These are phyloP conservation scores for Talaromyces wortmannii DNA, from an alignment of 495 filamentous ascomycete species.

Conservation along the genomic window DNA sequence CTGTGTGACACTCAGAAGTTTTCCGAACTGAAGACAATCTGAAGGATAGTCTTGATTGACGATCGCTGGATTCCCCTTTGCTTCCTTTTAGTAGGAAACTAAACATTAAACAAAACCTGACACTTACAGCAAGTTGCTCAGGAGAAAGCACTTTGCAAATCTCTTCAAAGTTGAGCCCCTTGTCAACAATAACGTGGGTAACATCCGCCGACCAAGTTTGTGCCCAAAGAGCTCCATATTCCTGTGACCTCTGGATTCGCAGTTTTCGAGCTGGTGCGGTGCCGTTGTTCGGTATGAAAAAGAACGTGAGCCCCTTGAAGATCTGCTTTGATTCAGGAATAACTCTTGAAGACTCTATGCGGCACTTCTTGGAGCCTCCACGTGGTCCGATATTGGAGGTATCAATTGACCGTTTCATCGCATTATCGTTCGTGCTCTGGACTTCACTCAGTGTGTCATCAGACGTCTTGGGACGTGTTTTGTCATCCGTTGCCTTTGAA, in stretches of 20 bases:
- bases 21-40: conserved; percentile 63
- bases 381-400: not conserved
- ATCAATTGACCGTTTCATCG: not conserved
- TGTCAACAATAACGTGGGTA: conserved; percentile 80
- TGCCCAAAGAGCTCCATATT: conserved; percentile 67
- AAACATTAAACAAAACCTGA: conserved; percentile 1
- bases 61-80: conserved; percentile 41
- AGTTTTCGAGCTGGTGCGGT: conserved; percentile 55
- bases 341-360: conserved; percentile 19
- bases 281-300: conserved; percentile 78
- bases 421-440: not conserved
- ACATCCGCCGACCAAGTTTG: conserved; percentile 43
- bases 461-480: conserved; percentile 11
- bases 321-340: conserved; percentile 56
- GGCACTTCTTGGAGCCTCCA: conserved; percentile 17
- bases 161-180: conserved; percentile 54
- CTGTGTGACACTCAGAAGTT: conserved; percentile 52
- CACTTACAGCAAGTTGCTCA: conserved; percentile 37
- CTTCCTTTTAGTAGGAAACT: conserved; percentile 17
- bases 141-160: conserved; percentile 54
- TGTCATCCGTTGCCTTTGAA: conserved; percentile 8
- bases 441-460: conserved; percentile 9
- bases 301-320: conserved; percentile 60
- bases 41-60: conserved; percentile 76
- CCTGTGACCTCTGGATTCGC: conserved; percentile 66